Evolutionary conservation across 169 alveolate species (phyloP).

Genomic region (Plasmodium vinckei): DNA sequence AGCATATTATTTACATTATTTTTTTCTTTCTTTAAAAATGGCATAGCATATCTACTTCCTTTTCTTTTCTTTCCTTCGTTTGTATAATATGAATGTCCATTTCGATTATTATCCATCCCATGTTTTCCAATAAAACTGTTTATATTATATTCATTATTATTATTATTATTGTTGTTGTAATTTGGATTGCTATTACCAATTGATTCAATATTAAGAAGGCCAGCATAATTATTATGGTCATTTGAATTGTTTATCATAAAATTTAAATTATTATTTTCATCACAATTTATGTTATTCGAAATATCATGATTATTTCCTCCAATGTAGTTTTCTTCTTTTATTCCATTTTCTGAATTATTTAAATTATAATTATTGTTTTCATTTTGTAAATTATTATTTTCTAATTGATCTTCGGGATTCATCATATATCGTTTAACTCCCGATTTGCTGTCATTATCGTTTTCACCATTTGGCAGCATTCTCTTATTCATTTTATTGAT

Average conservation of each 20-base stretch:
- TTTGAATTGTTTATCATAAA: neutral
- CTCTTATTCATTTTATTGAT: conserved; percentile 61
- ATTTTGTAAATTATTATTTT: conserved; percentile 27
- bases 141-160: neutral
- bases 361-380: conserved; percentile 33
- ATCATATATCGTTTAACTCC: conserved; percentile 65
- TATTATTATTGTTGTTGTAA: neutral
- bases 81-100: conserved; percentile 10
- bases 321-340: conserved; percentile 9
- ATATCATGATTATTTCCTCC: neutral
- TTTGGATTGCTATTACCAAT: neutral
- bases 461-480: conserved; percentile 40
- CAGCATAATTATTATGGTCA: neutral
- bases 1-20: conserved; percentile 34
- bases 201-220: neutral
- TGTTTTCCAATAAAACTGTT: neutral
- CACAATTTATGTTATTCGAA: neutral
- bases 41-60: conserved; percentile 51
- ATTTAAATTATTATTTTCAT: neutral
- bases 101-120: neutral
- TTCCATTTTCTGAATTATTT: conserved; percentile 22
- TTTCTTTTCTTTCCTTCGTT: conserved; percentile 63
- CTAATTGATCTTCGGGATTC: conserved; percentile 59
- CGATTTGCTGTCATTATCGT: conserved; percentile 33
- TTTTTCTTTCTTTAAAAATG: conserved; percentile 67